These are phyloP conservation scores for Coix lacrymajobi DNA, from an alignment of 176 grass and related monocot genomes.

Conservation along the genomic window DNA sequence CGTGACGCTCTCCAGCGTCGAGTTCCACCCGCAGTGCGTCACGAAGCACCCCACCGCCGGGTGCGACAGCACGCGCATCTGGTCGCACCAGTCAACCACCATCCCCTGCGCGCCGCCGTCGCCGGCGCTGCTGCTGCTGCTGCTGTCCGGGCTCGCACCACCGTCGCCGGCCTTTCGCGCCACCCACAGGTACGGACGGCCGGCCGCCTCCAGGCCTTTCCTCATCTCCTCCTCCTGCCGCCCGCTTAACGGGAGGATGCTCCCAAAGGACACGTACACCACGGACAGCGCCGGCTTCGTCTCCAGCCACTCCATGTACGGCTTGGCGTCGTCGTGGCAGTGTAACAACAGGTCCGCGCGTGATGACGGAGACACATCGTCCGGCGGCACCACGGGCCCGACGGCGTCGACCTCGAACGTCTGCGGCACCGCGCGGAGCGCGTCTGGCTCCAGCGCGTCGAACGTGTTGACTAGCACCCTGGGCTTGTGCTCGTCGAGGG, in stretches of 20 bases:
- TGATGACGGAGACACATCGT: neutral
- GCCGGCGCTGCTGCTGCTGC: neutral
- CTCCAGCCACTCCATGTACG: neutral
- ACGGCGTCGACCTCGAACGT: neutral
- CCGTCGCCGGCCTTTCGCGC: neutral
- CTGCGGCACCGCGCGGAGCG: neutral
- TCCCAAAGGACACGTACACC: conserved; percentile 1
- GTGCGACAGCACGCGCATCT: conserved; percentile 52
- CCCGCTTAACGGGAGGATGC: neutral
- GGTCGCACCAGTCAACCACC: conserved; percentile 75
- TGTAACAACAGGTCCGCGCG: neutral
- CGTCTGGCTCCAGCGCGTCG: neutral
- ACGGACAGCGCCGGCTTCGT: neutral
- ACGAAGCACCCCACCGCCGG: conserved; percentile 61
- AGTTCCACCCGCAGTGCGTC: conserved; percentile 77
- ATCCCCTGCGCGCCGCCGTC: neutral
- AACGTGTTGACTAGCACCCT: neutral
- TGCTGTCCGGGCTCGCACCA: neutral
- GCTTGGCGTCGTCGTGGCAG: neutral
- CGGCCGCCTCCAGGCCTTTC: neutral
- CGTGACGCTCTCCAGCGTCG: conserved; percentile 31
- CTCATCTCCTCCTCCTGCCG: neutral
- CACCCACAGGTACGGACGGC: neutral
- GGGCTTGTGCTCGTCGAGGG: neutral
- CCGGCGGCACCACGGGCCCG: neutral